Percentiles rank a stretch among this genome's conserved stretches.
Evolutionary conservation across 2,329 filamentous ascomycete species (phyloP).

Genomic region (Dissoconium aciculare): DNA sequence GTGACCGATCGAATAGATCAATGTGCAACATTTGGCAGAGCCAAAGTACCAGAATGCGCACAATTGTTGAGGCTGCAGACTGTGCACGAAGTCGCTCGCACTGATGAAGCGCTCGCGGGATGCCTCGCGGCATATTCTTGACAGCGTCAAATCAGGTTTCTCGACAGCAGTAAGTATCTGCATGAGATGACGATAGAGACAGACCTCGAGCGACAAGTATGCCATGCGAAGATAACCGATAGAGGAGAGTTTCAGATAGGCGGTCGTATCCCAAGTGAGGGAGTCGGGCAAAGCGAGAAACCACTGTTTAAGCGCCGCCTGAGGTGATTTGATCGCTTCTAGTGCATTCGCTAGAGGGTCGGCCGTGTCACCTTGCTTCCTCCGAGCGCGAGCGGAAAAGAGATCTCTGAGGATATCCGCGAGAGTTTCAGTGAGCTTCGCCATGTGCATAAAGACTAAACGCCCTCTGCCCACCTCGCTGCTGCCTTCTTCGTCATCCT

Average conservation of each 20-base stretch:
- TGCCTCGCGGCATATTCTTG: conserved; percentile 28
- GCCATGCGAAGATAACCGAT: conserved; percentile 32
- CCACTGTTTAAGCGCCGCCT: conserved; percentile 17
- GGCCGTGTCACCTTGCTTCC: conserved; percentile 7
- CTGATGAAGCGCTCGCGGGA: conserved; percentile 30
- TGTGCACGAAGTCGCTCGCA: conserved; percentile 32
- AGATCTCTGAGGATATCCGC: conserved; percentile 13
- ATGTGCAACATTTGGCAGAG: conserved; percentile 29
- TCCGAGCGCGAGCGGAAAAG: conserved; percentile 13
- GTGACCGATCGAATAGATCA: conserved; percentile 30
- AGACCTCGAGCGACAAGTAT: conserved; percentile 34
- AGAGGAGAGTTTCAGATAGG: conserved; percentile 19
- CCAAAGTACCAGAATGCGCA: conserved; percentile 35
- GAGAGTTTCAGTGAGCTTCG: conserved; percentile 14
- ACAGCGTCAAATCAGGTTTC: conserved; percentile 18
- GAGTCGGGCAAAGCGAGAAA: conserved; percentile 14
- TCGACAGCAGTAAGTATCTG: conserved; percentile 20
- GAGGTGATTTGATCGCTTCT: conserved; percentile 15
- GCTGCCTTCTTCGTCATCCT: conserved; percentile 18
- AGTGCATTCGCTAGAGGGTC: conserved; percentile 11
- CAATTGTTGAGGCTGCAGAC: conserved; percentile 31
- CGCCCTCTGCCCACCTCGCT: conserved; percentile 19
- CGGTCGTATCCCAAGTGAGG: conserved; percentile 16
- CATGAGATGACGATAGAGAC: conserved; percentile 30
- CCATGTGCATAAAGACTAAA: conserved; percentile 20